Conservation (phyloP, 2,329 filamentous ascomycete genomes). For the Blastomyces parvus region DNA sequence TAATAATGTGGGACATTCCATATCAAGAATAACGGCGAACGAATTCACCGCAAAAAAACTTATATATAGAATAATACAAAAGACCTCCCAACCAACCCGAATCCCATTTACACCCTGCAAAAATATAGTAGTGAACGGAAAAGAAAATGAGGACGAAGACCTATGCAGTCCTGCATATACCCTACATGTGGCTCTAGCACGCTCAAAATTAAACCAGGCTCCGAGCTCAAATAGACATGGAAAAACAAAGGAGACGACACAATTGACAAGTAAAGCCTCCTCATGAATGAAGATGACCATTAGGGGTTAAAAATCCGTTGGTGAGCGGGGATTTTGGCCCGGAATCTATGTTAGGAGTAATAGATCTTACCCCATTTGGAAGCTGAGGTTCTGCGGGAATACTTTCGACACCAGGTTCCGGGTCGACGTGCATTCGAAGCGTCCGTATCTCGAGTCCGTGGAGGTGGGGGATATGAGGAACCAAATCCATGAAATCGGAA, state of each 20-base stretch:
- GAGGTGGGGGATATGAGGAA: conserved; percentile 41
- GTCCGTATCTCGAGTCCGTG: conserved; percentile 33
- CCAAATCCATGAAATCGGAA: conserved; percentile 42
- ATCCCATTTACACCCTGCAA: conserved; percentile 6
- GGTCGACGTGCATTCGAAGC: conserved; percentile 34
- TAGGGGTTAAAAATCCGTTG: conserved; percentile 17
- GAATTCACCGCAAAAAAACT: not conserved
- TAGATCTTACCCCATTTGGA: conserved; percentile 17
- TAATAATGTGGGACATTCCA: not conserved
- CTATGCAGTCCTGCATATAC: conserved; percentile 3
- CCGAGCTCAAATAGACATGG: not conserved
- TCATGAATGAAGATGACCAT: conserved; percentile 5
- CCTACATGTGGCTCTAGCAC: conserved; percentile 8
- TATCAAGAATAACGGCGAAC: not conserved
- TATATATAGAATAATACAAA: conserved; percentile 1
- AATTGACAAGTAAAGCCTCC: not conserved
- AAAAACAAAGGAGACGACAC: conserved; percentile 5
- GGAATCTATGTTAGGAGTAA: conserved; percentile 17
- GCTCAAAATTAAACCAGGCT: conserved; percentile 2
- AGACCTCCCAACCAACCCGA: conserved; percentile 3
- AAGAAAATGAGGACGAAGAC: not conserved
- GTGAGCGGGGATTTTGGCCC: conserved; percentile 19
- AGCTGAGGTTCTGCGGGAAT: conserved; percentile 25
- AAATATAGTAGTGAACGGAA: not conserved
- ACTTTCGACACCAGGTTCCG: conserved; percentile 23